Evolutionary conservation across 371 early-diverging fungal genomes (phyloP).

Genomic region (Mortierella sp.): DNA sequence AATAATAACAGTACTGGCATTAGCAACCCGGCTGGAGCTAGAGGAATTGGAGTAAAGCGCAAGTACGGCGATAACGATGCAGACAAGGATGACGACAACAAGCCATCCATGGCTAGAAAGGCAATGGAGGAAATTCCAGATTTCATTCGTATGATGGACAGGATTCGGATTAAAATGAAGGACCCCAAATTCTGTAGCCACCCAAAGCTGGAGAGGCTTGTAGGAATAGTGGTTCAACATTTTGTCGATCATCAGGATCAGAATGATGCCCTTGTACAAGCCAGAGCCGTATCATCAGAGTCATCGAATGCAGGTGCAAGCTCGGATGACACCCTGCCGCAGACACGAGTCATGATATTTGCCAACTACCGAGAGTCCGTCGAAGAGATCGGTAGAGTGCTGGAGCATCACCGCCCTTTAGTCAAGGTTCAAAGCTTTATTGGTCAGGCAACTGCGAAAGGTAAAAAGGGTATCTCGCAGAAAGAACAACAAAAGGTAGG

Average conservation of each 20-base stretch:
- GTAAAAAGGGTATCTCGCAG: slow-evolving; percentile 83
- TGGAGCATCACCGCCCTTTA: slow-evolving; percentile 76
- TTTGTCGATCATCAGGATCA: slow-evolving; percentile 63
- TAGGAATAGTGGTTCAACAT: slow-evolving; percentile 76
- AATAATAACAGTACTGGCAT: not conserved
- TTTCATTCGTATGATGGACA: slow-evolving; percentile 58
- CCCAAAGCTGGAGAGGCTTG: slow-evolving; percentile 85
- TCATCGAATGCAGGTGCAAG: slow-evolving; percentile 1
- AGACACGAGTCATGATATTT: slow-evolving; percentile 91
- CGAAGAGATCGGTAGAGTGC: slow-evolving; percentile 80
- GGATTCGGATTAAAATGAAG: slow-evolving; percentile 50
- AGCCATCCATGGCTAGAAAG: slow-evolving; percentile 43
- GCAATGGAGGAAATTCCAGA: slow-evolving; percentile 57
- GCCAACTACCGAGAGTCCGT: slow-evolving; percentile 90
- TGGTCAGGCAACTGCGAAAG: slow-evolving; percentile 80
- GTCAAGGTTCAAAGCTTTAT: slow-evolving; percentile 83
- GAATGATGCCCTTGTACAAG: slow-evolving; percentile 14
- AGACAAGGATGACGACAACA: slow-evolving; percentile 27
- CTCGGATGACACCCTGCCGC: not conserved
- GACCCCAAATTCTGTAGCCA: slow-evolving; percentile 77
- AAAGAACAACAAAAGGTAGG: slow-evolving; percentile 85
- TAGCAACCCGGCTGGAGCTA: slow-evolving; percentile 5
- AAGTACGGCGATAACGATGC: slow-evolving; percentile 6
- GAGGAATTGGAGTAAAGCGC: slow-evolving; percentile 11
- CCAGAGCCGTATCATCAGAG: slow-evolving; percentile 6